These are phyloP conservation scores for Kwoniella dejecticola DNA, from an alignment of 768 basidiomycete species.

Conservation along the genomic window DNA sequence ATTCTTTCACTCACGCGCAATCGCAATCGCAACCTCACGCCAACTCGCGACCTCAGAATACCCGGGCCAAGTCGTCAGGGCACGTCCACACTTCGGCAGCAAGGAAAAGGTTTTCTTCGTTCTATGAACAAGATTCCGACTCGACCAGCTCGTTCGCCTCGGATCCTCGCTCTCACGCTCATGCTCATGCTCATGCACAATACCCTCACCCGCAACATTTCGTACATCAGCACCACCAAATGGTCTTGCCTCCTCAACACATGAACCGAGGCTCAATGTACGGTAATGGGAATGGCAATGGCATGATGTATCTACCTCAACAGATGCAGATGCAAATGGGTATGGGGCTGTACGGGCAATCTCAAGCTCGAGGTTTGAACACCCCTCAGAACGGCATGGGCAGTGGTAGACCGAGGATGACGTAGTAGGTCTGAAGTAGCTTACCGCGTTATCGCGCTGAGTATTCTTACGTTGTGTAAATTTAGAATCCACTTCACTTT, in stretches of 20 bases:
- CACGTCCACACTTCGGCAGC: background rate
- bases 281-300: conserved; percentile 12
- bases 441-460: too few species aligned
- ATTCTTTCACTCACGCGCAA: background rate
- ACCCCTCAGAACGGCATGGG: too few species aligned
- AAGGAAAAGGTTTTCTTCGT: conserved; percentile 23
- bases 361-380: too few species aligned
- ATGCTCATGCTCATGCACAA: conserved; percentile 4
- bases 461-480: too few species aligned
- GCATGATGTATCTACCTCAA: conserved; percentile 1
- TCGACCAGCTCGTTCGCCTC: conserved; percentile 6
- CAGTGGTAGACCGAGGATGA: too few species aligned
- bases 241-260: conserved; percentile 7
- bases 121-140: conserved; percentile 29
- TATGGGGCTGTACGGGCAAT: too few species aligned
- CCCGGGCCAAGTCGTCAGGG: background rate
- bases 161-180: conserved; percentile 3
- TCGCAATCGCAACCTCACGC: conserved; percentile 6
- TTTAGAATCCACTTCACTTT: background rate
- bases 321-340: too few species aligned
- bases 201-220: conserved; percentile 15
- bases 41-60: conserved; percentile 1
- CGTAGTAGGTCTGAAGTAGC: too few species aligned
- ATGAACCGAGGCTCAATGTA: conserved; percentile 13
- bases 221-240: conserved; percentile 7